Evolutionary conservation across 1,284 basidiomycete species (phyloP).

Genomic region (Trametes sp.): DNA sequence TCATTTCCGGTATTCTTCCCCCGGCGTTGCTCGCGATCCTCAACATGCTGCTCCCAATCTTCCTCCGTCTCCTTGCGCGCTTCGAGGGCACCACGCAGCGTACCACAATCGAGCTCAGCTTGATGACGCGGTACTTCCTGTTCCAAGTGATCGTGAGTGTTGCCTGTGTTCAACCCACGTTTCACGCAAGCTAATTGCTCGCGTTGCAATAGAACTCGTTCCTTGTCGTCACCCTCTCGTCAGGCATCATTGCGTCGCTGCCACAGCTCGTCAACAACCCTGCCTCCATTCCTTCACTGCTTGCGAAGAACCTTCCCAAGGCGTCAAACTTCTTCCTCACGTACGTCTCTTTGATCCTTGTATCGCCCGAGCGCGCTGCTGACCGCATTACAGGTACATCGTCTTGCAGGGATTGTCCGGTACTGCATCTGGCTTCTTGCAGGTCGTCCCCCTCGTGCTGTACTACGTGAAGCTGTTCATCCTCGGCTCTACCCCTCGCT

Average conservation of each 20-base stretch:
- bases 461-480: conserved; percentile 90
- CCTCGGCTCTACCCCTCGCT: conserved; percentile 90
- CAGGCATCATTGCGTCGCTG: conserved; percentile 81
- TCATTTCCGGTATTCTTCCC: conserved; percentile 92
- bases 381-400: conserved; percentile 54
- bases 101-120: conserved; percentile 85
- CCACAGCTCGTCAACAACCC: conserved; percentile 69
- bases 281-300: conserved; percentile 64
- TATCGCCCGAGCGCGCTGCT: not conserved
- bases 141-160: conserved; percentile 87
- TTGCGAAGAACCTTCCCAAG: conserved; percentile 81
- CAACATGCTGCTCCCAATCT: conserved; percentile 90
- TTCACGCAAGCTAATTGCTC: not conserved
- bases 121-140: conserved; percentile 92
- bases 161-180: not conserved
- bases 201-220: conserved; percentile 75
- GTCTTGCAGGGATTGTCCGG: conserved; percentile 78
- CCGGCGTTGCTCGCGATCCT: conserved; percentile 87
- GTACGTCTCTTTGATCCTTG: conserved; percentile 51
- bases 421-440: conserved; percentile 83
- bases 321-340: conserved; percentile 96
- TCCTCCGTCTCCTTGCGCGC: conserved; percentile 79
- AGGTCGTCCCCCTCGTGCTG: conserved; percentile 76
- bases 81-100: conserved; percentile 86
- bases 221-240: conserved; percentile 84